These are phyloP conservation scores for Nicotiana sylvestris DNA, from an alignment of 257 asterid species.

Conservation along the genomic window DNA sequence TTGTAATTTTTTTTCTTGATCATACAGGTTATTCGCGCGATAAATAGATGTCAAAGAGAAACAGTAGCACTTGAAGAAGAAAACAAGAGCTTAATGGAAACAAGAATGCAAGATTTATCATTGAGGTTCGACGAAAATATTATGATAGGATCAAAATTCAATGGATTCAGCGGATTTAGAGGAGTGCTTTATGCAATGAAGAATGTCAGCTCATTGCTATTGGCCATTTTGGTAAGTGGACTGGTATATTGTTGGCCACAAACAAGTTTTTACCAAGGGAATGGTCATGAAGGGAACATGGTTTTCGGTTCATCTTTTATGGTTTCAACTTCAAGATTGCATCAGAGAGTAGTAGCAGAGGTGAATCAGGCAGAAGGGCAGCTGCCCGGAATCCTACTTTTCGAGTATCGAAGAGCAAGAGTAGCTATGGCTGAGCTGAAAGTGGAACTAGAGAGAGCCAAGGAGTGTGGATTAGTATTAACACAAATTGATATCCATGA, in stretches of 20 bases:
- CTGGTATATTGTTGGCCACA: conserved; percentile 67
- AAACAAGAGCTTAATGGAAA: conserved; percentile 53
- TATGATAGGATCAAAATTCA: conserved; percentile 48
- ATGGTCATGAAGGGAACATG: conserved; percentile 29
- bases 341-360: conserved; percentile 42
- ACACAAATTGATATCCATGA: conserved; percentile 32
- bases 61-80: conserved; percentile 52
- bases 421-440: conserved; percentile 45
- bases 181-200: conserved; percentile 71
- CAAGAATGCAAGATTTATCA: conserved; percentile 43
- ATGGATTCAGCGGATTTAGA: conserved; percentile 62
- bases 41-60: conserved; percentile 58
- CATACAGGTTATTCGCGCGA: conserved; percentile 54
- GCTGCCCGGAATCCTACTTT: conserved; percentile 47
- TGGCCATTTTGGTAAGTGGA: conserved; percentile 56
- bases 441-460: conserved; percentile 39
- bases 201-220: conserved; percentile 60
- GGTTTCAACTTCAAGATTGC: conserved; percentile 54
- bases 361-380: conserved; percentile 27
- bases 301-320: conserved; percentile 34
- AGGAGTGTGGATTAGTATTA: conserved; percentile 17
- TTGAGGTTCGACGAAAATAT: conserved; percentile 47
- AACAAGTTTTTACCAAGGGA: conserved; percentile 37
- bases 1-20: neutral
- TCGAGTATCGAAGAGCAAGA: conserved; percentile 48